Conservation (phyloP, 495 filamentous ascomycete species). For the Daldinia bambusicola region DNA sequence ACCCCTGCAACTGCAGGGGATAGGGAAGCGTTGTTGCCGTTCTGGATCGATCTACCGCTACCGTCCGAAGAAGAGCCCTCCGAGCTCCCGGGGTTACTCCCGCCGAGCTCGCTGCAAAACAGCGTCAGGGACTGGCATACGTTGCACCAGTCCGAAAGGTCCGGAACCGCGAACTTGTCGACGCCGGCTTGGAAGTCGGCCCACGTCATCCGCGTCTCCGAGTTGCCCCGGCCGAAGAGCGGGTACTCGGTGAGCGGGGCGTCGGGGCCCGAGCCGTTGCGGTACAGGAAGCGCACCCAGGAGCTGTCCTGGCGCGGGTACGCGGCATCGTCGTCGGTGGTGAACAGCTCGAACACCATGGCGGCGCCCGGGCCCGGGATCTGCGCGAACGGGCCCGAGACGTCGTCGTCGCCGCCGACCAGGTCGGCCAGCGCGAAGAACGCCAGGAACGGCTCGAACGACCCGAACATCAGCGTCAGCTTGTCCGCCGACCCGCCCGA, state of each 20-base stretch:
- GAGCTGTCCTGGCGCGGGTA: constrained; percentile 46
- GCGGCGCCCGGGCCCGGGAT: constrained; percentile 54
- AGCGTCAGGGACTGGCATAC: constrained; percentile 42
- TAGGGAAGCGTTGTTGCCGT: constrained; percentile 12
- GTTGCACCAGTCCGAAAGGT: constrained; percentile 47
- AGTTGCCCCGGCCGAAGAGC: constrained; percentile 48
- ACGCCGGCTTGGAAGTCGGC: constrained; percentile 43
- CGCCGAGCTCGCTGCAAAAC: constrained; percentile 45
- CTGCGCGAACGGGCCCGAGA: constrained; percentile 38
- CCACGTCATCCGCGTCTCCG: constrained; percentile 43
- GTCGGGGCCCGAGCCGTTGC: constrained; percentile 44
- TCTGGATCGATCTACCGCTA: neutral
- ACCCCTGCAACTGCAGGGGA: constrained; percentile 51
- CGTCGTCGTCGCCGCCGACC: no score
- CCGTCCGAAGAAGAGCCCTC: neutral
- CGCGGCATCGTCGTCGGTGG: constrained; percentile 34
- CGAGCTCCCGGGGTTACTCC: constrained; percentile 6
- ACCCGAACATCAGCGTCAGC: constrained; percentile 55
- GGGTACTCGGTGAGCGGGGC: constrained; percentile 43
- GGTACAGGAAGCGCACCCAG: constrained; percentile 56
- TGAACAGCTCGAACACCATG: constrained; percentile 58
- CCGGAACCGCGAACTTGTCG: constrained; percentile 38
- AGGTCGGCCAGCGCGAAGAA: constrained; percentile 54
- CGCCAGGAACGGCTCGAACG: constrained; percentile 55
- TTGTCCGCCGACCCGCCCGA: constrained; percentile 46